Percentiles rank a stretch among this genome's conserved stretches.
Evolutionary conservation across 176 grass and related monocot species (phyloP).

Genomic region (Typha latifolia): DNA sequence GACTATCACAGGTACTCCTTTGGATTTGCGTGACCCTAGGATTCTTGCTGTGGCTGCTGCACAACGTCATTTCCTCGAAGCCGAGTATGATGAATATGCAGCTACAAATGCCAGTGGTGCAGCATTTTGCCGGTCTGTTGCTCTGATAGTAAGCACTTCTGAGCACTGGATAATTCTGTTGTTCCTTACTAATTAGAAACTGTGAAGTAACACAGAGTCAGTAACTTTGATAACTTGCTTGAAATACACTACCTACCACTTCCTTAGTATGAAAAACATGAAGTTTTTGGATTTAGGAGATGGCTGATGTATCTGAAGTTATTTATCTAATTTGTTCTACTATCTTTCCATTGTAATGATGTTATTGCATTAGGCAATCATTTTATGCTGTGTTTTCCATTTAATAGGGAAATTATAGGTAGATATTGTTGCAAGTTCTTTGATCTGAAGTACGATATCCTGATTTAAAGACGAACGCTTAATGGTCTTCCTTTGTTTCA

Average conservation of each 20-base stretch:
- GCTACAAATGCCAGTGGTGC: conserved; percentile 62
- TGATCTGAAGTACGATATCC: not conserved
- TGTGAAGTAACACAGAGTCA: too few species aligned
- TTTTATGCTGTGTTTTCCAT: not conserved
- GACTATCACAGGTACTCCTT: conserved; percentile 42
- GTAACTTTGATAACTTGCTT: too few species aligned
- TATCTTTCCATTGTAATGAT: too few species aligned
- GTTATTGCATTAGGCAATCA: not conserved
- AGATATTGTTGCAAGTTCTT: not conserved
- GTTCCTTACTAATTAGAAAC: not conserved
- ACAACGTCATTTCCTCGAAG: conserved; percentile 75
- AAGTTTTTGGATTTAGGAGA: too few species aligned
- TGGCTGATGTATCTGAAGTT: too few species aligned
- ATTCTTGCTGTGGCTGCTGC: conserved; percentile 75
- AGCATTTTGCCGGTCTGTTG: conserved; percentile 76
- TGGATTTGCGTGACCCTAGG: conserved; percentile 79
- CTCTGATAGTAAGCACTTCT: conserved; percentile 65
- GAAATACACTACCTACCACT: too few species aligned
- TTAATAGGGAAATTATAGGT: not conserved
- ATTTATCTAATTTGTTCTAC: too few species aligned
- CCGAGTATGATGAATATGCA: conserved; percentile 81
- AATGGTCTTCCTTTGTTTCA: conserved; percentile 22
- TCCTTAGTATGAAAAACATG: too few species aligned
- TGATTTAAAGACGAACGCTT: conserved; percentile 5
- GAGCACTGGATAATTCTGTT: not conserved